Evolutionary conservation across 352 stramenopile species (phyloP).

Genomic region (Albugo laibachii): DNA sequence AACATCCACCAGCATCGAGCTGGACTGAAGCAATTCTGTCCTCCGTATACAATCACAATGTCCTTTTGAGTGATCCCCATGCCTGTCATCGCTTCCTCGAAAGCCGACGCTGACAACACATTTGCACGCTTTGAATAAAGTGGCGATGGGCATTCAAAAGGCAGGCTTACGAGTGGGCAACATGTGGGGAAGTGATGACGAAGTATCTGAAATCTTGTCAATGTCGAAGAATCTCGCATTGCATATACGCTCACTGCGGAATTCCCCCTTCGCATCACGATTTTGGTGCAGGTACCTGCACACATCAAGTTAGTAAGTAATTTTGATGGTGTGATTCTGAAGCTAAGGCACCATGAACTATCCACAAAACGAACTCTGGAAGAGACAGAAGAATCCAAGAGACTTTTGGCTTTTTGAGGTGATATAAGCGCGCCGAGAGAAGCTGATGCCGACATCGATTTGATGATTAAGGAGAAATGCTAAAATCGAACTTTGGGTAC

Average conservation of each 20-base stretch:
- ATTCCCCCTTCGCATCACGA: conserved; percentile 40
- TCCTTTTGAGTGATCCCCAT: conserved; percentile 50
- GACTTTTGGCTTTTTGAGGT: no score
- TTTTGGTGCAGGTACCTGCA: conserved; percentile 45
- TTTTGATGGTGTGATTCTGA: not conserved
- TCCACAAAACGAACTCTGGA: conserved; percentile 43
- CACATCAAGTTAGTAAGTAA: not conserved
- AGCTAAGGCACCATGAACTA: conserved; percentile 25
- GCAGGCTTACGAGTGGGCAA: conserved; percentile 21
- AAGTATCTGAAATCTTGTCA: conserved; percentile 54
- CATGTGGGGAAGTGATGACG: conserved; percentile 67
- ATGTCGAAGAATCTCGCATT: conserved; percentile 86
- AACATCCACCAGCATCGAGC: conserved; percentile 80
- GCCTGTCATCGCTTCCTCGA: conserved; percentile 37
- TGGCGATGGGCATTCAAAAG: not conserved
- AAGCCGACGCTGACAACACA: conserved; percentile 21
- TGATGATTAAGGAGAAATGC: no score
- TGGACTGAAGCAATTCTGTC: conserved; percentile 60
- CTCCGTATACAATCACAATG: conserved; percentile 62
- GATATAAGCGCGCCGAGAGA: no score
- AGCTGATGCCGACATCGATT: no score
- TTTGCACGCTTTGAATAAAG: not conserved
- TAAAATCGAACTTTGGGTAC: no score
- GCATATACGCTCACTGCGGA: conserved; percentile 35
- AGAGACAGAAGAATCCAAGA: no score